Conservation (phyloP, 2,329 filamentous ascomycete genomes). For the Hymenoscyphus scutula region DNA sequence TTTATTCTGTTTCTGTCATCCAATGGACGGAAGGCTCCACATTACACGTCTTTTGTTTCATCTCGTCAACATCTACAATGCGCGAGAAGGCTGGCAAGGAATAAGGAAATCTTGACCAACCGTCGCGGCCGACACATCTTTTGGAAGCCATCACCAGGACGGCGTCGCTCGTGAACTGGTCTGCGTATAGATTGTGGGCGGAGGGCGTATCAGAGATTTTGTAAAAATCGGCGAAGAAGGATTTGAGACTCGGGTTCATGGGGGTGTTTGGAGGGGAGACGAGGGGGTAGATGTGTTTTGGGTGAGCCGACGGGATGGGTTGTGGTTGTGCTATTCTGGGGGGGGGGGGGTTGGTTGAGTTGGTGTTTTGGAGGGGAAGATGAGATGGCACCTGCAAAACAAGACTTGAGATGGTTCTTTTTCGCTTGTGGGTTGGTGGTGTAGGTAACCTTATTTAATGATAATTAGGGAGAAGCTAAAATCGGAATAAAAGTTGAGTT, state of each 20-base stretch:
- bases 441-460: too few relatives aligned
- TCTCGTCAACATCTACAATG: too few relatives aligned
- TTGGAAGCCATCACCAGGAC: conserved; percentile 52
- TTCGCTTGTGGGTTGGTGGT: too few relatives aligned
- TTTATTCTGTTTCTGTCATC: too few relatives aligned
- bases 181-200: conserved; percentile 48
- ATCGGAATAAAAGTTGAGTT: too few relatives aligned
- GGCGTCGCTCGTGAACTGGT: conserved; percentile 47
- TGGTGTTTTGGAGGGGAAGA: not conserved
- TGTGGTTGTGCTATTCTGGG: not conserved
- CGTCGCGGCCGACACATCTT: conserved; percentile 43
- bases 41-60: too few relatives aligned
- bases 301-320: conserved; percentile 7
- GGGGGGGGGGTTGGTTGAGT: too few relatives aligned
- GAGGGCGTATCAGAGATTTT: conserved; percentile 48
- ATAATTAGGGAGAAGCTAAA: too few relatives aligned
- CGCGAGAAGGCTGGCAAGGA: not conserved
- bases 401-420: too few relatives aligned
- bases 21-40: too few relatives aligned
- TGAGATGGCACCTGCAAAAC: not conserved
- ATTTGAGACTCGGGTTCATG: conserved; percentile 57
- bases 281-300: conserved; percentile 18
- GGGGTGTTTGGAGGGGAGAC: conserved; percentile 17
- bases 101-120: conserved; percentile 33
- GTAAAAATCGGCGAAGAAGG: conserved; percentile 70